Evolutionary conservation across 2,329 filamentous ascomycete species (phyloP).

Genomic region (Chrysosporium queenslandicum): DNA sequence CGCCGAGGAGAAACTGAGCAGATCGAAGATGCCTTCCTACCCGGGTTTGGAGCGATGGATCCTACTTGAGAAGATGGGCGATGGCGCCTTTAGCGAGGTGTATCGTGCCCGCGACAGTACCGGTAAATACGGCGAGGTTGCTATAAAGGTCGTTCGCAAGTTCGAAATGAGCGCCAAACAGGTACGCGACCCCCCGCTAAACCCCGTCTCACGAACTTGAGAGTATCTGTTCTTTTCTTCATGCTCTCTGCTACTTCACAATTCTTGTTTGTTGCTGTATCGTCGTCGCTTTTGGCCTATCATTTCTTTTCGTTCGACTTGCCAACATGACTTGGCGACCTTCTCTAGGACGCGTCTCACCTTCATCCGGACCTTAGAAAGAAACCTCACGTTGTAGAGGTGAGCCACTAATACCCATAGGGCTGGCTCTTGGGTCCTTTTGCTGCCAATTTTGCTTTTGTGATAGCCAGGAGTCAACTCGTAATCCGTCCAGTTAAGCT

Average conservation of each 20-base stretch:
- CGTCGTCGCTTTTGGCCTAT: too few relatives aligned
- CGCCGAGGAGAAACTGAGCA: slow-evolving; percentile 80
- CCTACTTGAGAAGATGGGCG: slow-evolving; percentile 92
- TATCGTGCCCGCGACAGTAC: slow-evolving; percentile 74
- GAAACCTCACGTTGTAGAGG: slow-evolving; percentile 88
- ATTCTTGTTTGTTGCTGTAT: not conserved
- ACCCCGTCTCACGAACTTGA: not conserved
- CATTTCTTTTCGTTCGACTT: slow-evolving; percentile 5
- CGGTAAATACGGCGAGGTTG: slow-evolving; percentile 66
- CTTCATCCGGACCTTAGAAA: slow-evolving; percentile 95
- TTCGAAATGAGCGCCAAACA: slow-evolving; percentile 98
- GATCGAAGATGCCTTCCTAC: slow-evolving; percentile 75
- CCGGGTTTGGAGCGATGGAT: slow-evolving; percentile 78
- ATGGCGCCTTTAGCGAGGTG: slow-evolving; percentile 97
- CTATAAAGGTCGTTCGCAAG: slow-evolving; percentile 97
- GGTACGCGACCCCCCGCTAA: slow-evolving; percentile 44
- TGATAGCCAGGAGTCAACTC: not conserved
- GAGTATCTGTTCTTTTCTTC: slow-evolving; percentile 25
- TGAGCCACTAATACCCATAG: slow-evolving; percentile 48
- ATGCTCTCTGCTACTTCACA: slow-evolving; percentile 5
- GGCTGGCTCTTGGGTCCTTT: slow-evolving; percentile 1
- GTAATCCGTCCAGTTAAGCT: not conserved
- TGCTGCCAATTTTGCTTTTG: slow-evolving; percentile 3
- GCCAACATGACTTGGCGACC: slow-evolving; percentile 8
- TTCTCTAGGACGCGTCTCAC: slow-evolving; percentile 72